Evolutionary conservation across 2,329 filamentous ascomycete species (phyloP), one percentile per base, ranked within the genome.

Genomic region (Ceratocystis diversiconidia): DNA sequence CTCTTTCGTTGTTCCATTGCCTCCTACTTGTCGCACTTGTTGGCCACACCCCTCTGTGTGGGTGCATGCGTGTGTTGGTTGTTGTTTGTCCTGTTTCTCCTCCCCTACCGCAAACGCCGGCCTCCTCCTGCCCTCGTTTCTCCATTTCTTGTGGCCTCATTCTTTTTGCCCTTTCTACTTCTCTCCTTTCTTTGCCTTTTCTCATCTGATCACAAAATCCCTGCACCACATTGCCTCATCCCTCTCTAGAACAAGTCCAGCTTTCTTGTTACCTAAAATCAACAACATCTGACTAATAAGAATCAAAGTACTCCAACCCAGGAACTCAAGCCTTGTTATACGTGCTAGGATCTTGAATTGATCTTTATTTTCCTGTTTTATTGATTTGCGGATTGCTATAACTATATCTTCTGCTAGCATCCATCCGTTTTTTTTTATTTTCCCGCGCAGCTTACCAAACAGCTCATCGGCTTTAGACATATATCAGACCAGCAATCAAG

Each of bases 271-370:
- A 72, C 70, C 70, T 72, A 72, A 72, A 67, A 69, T 63, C 67
- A 66, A 67, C 68, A 36, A 65, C 62, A 61, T 36, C 69, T 72
- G 70, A 71, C 71, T 71, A 72, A 72, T 71, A 71, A 65, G 68
- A 70, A 71, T 69, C 61, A 61, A 57, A 30, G 22, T 62, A 61
- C 65, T 52, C 68, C 66, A 66, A 63, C 43, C 55, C 22, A 61
- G 36, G 41, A 55, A 48, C 57, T n/a, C 63, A 61, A 48, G 46
- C 43, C 61, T 62, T 59, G 28, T 30, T 32, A 36, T 36, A 59
- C 55, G 55, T 59, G n/a, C 55, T 4, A 25, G 55, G 55, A 59
- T 62, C 19, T 62, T 12, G 15, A 60, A 30, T 64, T 64, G 36
- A 17, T 28, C 32, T 28, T 46, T 59, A 36, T 59, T 64, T 59